phyloP scores from a whole-genome alignment of 169 alveolate species.

The Pseudocohnilembus persalinus region DNA sequence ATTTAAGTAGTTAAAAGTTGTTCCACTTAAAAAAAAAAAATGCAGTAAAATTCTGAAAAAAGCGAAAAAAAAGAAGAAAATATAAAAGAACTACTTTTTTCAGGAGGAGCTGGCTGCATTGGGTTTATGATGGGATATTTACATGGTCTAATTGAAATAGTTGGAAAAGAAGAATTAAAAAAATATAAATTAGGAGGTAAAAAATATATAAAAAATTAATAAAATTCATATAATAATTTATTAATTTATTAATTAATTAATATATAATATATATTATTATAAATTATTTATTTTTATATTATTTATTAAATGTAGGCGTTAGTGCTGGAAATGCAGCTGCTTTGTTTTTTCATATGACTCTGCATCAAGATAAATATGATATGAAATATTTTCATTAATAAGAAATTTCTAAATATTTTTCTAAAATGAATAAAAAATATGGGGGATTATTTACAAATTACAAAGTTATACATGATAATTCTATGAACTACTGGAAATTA shows the following conservation, averaged over 20 bases:
- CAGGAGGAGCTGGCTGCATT: conserved; percentile 19
- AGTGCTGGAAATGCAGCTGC: conserved; percentile 20
- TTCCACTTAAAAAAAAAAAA: background rate
- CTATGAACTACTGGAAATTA: conserved; percentile 9
- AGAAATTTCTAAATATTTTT: conserved; percentile 15
- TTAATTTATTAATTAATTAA: too few species aligned
- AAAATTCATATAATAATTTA: too few species aligned
- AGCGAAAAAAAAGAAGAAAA: conserved; percentile 11
- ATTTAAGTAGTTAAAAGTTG: too few species aligned
- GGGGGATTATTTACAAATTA: conserved; percentile 12
- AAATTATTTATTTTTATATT: too few species aligned
- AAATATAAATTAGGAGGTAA: conserved; percentile 24
- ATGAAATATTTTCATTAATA: conserved; percentile 3
- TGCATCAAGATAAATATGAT: conserved; percentile 11
- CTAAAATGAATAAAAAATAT: conserved; percentile 4
- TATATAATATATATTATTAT: too few species aligned
- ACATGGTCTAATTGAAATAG: conserved; percentile 3
- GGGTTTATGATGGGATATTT: conserved; percentile 20
- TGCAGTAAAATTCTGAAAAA: background rate
- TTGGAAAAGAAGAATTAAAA: conserved; percentile 18
- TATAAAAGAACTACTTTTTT: conserved; percentile 10
- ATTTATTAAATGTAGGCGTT: background rate
- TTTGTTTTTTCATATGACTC: conserved; percentile 6
- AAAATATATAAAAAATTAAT: background rate
- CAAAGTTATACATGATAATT: background rate